Conservation (phyloP, 2,329 filamentous ascomycete species). For the Lachnellula cervina region DNA sequence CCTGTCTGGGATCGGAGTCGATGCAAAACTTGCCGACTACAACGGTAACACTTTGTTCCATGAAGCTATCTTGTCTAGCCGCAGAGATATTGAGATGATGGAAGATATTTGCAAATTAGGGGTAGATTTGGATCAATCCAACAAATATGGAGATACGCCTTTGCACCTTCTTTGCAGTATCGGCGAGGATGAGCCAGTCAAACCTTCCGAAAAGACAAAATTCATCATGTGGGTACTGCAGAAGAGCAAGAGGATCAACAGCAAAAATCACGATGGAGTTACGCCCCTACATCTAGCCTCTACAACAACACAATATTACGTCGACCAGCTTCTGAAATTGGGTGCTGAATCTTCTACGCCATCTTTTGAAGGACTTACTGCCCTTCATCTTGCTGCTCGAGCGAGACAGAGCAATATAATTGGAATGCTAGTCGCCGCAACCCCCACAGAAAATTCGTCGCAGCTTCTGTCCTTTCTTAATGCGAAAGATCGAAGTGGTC, state of each 20-base stretch:
- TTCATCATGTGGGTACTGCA: no score
- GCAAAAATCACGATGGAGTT: neutral
- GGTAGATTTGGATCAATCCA: no score
- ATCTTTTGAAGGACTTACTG: neutral
- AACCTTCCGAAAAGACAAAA: no score
- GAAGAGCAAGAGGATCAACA: neutral
- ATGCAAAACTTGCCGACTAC: neutral
- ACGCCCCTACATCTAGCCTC: neutral
- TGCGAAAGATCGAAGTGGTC: constrained; percentile 1
- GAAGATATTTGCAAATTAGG: no score
- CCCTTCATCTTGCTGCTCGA: constrained; percentile 1
- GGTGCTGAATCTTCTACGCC: neutral
- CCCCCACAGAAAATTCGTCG: neutral
- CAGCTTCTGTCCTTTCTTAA: constrained; percentile 1
- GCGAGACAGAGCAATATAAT: constrained; percentile 2
- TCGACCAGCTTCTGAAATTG: neutral
- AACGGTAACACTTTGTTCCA: neutral
- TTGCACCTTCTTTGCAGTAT: no score
- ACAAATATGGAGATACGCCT: no score
- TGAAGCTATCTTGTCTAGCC: neutral
- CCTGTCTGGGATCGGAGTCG: neutral
- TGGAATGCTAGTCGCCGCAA: neutral
- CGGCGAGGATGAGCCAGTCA: no score
- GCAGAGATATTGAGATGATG: no score
- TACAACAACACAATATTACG: neutral